Conservation (phyloP, 2,329 filamentous ascomycete species). For the Talaromyces sp. region DNA sequence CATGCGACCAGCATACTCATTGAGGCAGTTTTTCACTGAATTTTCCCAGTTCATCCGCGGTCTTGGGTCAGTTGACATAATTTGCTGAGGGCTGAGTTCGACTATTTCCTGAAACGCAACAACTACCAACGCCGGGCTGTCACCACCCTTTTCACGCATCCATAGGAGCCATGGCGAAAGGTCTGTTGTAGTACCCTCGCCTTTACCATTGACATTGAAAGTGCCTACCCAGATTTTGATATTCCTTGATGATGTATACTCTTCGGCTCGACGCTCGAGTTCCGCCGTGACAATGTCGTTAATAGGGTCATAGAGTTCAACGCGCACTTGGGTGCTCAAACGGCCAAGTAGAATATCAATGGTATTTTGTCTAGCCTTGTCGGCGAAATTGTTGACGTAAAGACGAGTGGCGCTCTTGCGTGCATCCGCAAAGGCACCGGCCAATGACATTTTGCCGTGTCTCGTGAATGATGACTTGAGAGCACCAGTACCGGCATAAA, state of each 20-base stretch:
- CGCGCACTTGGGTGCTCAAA: constrained; percentile 75
- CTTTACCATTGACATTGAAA: constrained; percentile 91
- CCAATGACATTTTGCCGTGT: constrained; percentile 91
- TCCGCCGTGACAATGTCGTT: constrained; percentile 85
- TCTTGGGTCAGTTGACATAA: constrained; percentile 95
- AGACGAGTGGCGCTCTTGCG: constrained; percentile 90
- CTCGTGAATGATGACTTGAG: constrained; percentile 94
- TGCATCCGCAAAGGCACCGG: constrained; percentile 89
- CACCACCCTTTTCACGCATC: constrained; percentile 52
- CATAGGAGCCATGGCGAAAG: constrained; percentile 79
- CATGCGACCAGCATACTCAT: constrained; percentile 62
- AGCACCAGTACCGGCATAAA: constrained; percentile 94
- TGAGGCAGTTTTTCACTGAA: constrained; percentile 73
- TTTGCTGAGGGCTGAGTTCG: constrained; percentile 94
- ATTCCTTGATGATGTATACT: constrained; percentile 70
- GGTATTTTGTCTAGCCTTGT: constrained; percentile 87
- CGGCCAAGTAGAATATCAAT: constrained; percentile 90
- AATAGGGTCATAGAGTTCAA: constrained; percentile 87
- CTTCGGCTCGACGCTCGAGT: constrained; percentile 60
- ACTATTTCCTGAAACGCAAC: constrained; percentile 98
- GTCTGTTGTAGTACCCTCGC: constrained; percentile 72
- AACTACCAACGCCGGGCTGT: constrained; percentile 78
- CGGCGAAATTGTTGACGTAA: constrained; percentile 97
- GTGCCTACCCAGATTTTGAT: constrained; percentile 84
- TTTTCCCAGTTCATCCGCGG: constrained; percentile 82